Evolutionary conservation across 768 basidiomycete species (phyloP).

Genomic region (Trametes cingulata): DNA sequence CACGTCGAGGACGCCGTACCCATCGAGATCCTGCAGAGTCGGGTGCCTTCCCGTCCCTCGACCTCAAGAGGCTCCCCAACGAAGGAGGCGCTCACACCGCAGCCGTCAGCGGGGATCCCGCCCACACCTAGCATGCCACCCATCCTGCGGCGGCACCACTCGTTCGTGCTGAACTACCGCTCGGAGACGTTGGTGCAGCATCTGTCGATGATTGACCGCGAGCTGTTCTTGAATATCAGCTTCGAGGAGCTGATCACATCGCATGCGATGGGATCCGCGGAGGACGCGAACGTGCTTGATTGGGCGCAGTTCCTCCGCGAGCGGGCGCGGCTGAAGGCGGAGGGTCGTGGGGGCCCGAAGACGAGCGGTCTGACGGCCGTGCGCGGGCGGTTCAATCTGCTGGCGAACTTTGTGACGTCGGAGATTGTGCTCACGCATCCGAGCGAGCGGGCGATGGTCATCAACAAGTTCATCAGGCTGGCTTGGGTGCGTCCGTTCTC

Average conservation of each 20-base stretch:
- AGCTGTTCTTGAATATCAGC: constrained; percentile 79
- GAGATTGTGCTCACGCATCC: constrained; percentile 80
- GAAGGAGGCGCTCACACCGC: constrained; percentile 13
- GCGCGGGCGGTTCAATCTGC: constrained; percentile 81
- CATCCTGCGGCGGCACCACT: constrained; percentile 51
- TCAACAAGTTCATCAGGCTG: constrained; percentile 80
- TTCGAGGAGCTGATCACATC: constrained; percentile 86
- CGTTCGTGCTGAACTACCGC: constrained; percentile 67
- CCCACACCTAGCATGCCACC: constrained; percentile 4
- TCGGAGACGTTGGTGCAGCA: constrained; percentile 70
- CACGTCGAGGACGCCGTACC: constrained; percentile 64
- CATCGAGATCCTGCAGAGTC: constrained; percentile 62
- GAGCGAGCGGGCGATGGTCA: constrained; percentile 60
- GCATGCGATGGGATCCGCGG: constrained; percentile 65
- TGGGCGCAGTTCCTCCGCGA: constrained; percentile 85
- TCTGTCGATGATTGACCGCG: constrained; percentile 86
- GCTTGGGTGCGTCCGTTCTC: constrained; percentile 68
- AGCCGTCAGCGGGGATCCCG: constrained; percentile 7
- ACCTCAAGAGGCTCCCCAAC: constrained; percentile 36
- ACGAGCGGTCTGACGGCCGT: constrained; percentile 73
- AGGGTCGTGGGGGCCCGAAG: constrained; percentile 56
- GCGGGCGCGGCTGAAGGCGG: constrained; percentile 65
- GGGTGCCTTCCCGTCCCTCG: constrained; percentile 44
- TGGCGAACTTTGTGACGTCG: constrained; percentile 76
- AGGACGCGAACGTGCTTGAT: constrained; percentile 68